Base-by-base conservation (phyloP, 257 asterid species). In the Cinchona pubescens region DNA sequence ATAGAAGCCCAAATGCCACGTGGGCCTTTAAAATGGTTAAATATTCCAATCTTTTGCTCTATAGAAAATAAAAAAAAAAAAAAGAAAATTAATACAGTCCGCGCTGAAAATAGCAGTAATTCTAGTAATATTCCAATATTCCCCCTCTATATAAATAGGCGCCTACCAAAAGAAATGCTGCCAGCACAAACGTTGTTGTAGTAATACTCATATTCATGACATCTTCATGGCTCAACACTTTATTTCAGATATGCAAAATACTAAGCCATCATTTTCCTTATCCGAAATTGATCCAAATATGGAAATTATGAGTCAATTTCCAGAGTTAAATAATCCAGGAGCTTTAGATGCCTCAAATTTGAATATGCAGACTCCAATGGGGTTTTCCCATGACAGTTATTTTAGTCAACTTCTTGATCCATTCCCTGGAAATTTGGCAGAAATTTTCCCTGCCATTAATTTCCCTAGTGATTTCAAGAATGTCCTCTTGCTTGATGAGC, bases 251-350 rank as follows among this genome's bases (percentile, higher is more conserved):
- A 67, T 83, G 72, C 86, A 79, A 38, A 82, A 34, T 86, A 56
- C 78, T 16, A 79, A 80, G 40, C 77, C 83, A 1, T 68, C 85
- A 29, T 74, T 78, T 82, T 76, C 89, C 53, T 72, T 83, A 53
- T 76, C 79, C 68, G 90, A 87, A 25, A 75, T 83, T 30, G 89
- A 85, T 87, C 73, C 84, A 27, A 85, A 69, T 77, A 69, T 83
- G 46, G 91, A 86, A 46, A 19, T 82, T 59, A 49, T 79, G 64
- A 83, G 76, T 80, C 79, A 81, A 4, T 86, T 86, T 80, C 78
- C 90, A 70, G 86, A 85, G 14, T 76, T 80, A 19, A 84, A n/a
- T n/a, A n/a, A 73, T 76, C 83, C 79, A 10, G 32, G 45, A 59
- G 76, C 61, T 38, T 70, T 76, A 15, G 83, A 81, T 0, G 35